Conservation (phyloP, 2,329 filamentous ascomycete species). For the Epichloe bromicola region DNA sequence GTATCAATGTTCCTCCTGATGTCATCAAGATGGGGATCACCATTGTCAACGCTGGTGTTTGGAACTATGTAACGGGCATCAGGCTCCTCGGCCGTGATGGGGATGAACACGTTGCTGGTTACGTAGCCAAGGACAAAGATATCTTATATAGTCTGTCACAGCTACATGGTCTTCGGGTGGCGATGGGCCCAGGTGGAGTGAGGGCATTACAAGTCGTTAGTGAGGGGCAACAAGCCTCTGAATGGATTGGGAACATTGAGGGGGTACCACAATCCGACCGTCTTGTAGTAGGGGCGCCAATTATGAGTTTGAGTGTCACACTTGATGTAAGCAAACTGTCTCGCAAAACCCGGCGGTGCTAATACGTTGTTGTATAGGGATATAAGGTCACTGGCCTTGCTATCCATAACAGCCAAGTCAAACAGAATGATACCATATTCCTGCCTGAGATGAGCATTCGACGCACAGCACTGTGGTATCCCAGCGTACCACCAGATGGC, state of each 20-base stretch:
- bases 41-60: no score
- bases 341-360: neutral
- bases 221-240: neutral
- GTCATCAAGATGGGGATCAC: no score
- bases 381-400: neutral
- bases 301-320: neutral
- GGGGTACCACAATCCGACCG: neutral
- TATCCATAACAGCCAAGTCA: neutral
- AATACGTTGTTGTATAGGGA: neutral
- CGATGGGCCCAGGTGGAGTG: neutral
- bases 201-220: neutral
- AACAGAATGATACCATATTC: neutral
- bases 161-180: no score
- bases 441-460: neutral
- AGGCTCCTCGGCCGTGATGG: no score
- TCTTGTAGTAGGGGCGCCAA: neutral
- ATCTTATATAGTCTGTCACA: no score
- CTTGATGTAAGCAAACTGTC: neutral
- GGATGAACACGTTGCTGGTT: no score
- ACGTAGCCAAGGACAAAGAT: no score
- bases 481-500: neutral
- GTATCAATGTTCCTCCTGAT: no score
- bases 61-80: no score
- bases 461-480: neutral
- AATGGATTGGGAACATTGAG: neutral